Conservation (phyloP, 169 alveolate species). For the Toxoplasma gondii region DNA sequence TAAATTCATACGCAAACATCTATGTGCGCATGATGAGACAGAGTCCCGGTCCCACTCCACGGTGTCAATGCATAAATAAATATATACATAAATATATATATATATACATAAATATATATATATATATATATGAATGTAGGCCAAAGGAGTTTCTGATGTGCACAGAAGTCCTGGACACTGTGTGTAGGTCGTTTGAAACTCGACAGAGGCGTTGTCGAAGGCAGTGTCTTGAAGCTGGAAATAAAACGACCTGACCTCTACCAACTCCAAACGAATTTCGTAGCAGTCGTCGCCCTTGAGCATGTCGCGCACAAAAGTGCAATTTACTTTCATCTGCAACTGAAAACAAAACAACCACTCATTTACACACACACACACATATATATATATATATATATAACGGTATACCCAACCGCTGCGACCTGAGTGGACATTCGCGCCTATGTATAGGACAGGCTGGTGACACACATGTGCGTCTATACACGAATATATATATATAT, state of each 20-base stretch:
- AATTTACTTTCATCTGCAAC: constrained; percentile 82
- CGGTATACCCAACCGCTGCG: neutral
- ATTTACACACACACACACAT: neutral
- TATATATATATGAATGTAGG: neutral
- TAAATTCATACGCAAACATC: neutral
- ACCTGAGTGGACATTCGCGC: too few species aligned
- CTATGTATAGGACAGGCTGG: too few species aligned
- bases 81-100: neutral
- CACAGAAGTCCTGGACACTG: too few species aligned
- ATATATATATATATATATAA: too few species aligned
- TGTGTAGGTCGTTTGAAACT: too few species aligned
- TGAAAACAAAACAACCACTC: neutral
- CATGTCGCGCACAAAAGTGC: constrained; percentile 78
- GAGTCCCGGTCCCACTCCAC: too few species aligned
- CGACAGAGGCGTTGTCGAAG: too few species aligned
- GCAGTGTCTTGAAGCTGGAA: too few species aligned
- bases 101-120: neutral
- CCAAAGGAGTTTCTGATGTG: too few species aligned
- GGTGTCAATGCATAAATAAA: too few species aligned
- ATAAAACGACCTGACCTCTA: constrained; percentile 58
- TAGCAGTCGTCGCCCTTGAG: constrained; percentile 84
- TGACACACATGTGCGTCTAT: too few species aligned
- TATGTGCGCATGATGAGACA: too few species aligned
- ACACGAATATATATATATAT: neutral
- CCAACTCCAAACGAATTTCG: constrained; percentile 81